phyloP scores from a whole-genome alignment of 2,329 filamentous ascomycete species.

The Mycosphaerella sp. region DNA sequence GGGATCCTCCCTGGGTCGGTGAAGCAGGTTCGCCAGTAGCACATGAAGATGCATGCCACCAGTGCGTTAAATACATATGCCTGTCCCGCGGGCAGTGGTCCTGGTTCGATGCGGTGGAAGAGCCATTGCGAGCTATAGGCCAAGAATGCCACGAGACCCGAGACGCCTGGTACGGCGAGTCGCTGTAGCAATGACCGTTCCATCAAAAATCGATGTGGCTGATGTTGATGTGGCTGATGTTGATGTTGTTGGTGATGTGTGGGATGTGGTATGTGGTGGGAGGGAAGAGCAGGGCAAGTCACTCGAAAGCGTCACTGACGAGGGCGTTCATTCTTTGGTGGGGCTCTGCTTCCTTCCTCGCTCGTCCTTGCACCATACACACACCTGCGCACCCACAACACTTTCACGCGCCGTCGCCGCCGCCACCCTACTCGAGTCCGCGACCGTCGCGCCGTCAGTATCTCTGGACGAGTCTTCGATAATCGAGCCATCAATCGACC shows the following conservation, averaged over 20 bases:
- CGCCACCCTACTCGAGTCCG: background rate
- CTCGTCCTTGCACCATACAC: background rate
- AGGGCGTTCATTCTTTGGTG: background rate
- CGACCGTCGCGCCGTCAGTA: background rate
- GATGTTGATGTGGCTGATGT: background rate
- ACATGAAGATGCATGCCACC: slow-evolving; percentile 58
- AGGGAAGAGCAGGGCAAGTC: background rate
- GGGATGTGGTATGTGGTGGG: background rate
- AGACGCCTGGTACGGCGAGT: slow-evolving; percentile 63
- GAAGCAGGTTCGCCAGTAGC: slow-evolving; percentile 59
- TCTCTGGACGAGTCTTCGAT: background rate
- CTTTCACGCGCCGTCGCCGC: background rate
- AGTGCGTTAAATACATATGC: slow-evolving; percentile 59
- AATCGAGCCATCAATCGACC: background rate
- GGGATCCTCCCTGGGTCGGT: slow-evolving; percentile 54
- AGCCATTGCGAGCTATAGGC: slow-evolving; percentile 67
- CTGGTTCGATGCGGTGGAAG: slow-evolving; percentile 53
- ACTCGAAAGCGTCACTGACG: background rate
- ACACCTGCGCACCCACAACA: background rate
- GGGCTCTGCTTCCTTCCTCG: background rate
- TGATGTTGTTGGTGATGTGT: background rate
- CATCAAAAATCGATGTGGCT: slow-evolving; percentile 10
- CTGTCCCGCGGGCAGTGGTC: slow-evolving; percentile 53
- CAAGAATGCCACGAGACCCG: slow-evolving; percentile 60
- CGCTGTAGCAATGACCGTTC: slow-evolving; percentile 23